Conservation (phyloP, 345 rosid genomes). For the Pugionium dolabratum region DNA sequence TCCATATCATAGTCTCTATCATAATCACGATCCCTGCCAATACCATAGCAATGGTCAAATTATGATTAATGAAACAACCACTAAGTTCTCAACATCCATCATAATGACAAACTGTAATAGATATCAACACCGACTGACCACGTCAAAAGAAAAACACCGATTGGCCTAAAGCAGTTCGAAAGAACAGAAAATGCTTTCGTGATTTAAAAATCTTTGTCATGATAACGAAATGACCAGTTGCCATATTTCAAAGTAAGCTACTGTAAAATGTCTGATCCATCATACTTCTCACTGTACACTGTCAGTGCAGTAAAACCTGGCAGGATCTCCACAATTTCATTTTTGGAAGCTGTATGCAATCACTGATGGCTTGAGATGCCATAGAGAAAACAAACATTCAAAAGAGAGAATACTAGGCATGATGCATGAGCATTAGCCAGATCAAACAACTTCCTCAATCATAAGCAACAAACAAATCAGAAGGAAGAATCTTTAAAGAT, state of each 20-base stretch:
- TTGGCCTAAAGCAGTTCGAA: not conserved
- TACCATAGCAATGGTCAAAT: not conserved
- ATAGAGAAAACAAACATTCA: constrained; percentile 31
- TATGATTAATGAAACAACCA: constrained; percentile 7
- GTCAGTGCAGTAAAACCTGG: constrained; percentile 99
- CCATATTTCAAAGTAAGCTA: not conserved
- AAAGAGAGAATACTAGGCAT: constrained; percentile 14
- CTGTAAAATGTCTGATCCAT: constrained; percentile 68
- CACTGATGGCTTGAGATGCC: constrained; percentile 70
- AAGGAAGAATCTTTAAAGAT: not conserved
- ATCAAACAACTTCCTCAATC: constrained; percentile 46
- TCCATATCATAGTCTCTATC: constrained; percentile 57
- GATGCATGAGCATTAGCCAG: constrained; percentile 22
- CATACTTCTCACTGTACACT: constrained; percentile 99
- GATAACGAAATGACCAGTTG: not conserved
- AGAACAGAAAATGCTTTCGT: not conserved
- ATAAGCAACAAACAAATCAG: not conserved
- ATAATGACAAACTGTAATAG: not conserved
- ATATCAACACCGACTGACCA: not conserved
- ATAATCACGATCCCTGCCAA: constrained; percentile 60
- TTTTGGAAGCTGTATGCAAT: constrained; percentile 71
- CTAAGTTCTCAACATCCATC: constrained; percentile 10
- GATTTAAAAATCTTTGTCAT: not conserved
- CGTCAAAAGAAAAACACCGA: not conserved
- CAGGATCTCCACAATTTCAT: constrained; percentile 54